Evolutionary conservation across 345 rosid species (phyloP).

Genomic region (Ailanthus altissimus): DNA sequence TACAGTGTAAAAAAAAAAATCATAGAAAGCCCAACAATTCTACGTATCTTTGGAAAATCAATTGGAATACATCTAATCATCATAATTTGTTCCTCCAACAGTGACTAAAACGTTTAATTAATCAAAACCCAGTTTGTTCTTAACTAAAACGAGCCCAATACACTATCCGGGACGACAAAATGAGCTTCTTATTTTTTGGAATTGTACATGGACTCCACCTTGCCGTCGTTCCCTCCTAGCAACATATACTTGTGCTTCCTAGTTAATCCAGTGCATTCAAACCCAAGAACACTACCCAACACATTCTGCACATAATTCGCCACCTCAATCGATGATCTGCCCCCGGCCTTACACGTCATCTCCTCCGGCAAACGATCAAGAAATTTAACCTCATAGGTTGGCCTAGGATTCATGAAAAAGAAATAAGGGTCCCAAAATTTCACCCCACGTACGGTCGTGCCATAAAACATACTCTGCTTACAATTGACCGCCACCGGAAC

Average conservation of each 20-base stretch:
- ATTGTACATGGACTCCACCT: conserved; percentile 73
- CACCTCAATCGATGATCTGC: conserved; percentile 81
- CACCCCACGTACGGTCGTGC: conserved; percentile 88
- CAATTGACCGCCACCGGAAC: conserved; percentile 93
- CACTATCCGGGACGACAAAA: background rate
- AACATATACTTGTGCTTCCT: conserved; percentile 83
- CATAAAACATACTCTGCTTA: conserved; percentile 81
- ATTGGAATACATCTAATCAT: background rate
- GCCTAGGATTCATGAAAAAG: conserved; percentile 95
- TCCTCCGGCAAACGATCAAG: conserved; percentile 80
- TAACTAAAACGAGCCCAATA: background rate
- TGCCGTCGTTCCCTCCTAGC: conserved; percentile 89
- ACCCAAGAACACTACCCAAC: conserved; percentile 63
- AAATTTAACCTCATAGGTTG: conserved; percentile 70
- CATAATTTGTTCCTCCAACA: background rate
- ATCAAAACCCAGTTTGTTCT: background rate
- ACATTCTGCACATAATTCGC: conserved; percentile 89
- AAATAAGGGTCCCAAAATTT: conserved; percentile 93
- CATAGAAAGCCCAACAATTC: background rate
- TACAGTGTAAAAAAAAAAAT: background rate
- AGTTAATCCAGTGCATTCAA: conserved; percentile 72
- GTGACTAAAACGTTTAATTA: background rate
- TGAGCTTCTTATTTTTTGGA: conserved; percentile 35
- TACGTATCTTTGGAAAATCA: too few relatives aligned
- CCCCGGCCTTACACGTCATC: conserved; percentile 76